Evolutionary conservation across 2,329 filamentous ascomycete species (phyloP).

Genomic region (Tolypocladium tropicale): DNA sequence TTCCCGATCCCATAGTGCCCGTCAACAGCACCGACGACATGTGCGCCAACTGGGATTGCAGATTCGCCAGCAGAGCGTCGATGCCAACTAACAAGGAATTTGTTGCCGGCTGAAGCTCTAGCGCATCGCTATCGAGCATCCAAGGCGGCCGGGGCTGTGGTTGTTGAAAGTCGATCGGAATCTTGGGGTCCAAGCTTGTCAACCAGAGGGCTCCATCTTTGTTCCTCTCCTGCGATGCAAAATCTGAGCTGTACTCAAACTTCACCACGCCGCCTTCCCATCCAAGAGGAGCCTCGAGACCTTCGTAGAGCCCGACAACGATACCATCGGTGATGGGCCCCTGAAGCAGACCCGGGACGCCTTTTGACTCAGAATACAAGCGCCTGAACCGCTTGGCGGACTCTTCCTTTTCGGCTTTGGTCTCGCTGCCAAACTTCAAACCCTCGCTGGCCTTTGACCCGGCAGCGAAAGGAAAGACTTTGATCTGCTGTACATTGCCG

Average conservation of each 20-base stretch:
- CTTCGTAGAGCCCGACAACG: constrained; percentile 52
- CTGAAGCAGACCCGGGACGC: constrained; percentile 54
- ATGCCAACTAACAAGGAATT: constrained; percentile 70
- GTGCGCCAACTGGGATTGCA: constrained; percentile 68
- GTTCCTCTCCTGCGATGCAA: constrained; percentile 24
- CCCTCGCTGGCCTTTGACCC: constrained; percentile 49
- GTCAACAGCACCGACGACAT: constrained; percentile 84
- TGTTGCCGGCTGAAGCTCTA: constrained; percentile 45
- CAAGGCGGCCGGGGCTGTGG: constrained; percentile 58
- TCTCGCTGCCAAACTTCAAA: constrained; percentile 80
- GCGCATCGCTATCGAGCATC: constrained; percentile 30
- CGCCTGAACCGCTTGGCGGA: constrained; percentile 60
- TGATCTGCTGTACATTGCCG: constrained; percentile 54
- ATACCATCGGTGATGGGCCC: constrained; percentile 87
- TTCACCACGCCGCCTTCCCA: constrained; percentile 81
- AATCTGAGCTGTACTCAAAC: constrained; percentile 46
- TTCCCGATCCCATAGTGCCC: constrained; percentile 82
- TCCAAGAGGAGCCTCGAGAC: constrained; percentile 40
- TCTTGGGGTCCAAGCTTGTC: constrained; percentile 63
- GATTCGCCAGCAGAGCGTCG: constrained; percentile 61
- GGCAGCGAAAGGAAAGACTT: constrained; percentile 69
- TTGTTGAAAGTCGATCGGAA: constrained; percentile 65
- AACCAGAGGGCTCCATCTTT: constrained; percentile 57
- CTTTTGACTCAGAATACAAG: constrained; percentile 52
- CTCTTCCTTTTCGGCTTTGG: constrained; percentile 72